Evolutionary conservation across 2,329 filamentous ascomycete genomes (phyloP).

Genomic region (Ophioceras dolichostomum): DNA sequence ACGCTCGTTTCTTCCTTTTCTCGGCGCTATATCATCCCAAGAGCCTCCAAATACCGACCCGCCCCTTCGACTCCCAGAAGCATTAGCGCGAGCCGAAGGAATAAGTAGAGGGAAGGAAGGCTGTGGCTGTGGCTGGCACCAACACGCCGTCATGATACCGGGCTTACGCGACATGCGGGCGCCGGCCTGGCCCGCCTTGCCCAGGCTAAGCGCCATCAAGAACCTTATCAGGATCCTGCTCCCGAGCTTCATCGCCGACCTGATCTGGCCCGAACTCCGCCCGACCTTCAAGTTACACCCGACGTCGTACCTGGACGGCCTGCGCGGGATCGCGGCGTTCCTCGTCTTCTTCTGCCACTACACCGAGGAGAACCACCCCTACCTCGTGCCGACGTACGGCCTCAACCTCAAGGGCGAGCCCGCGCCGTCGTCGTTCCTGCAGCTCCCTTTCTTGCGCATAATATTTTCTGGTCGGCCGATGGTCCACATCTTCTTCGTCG

Average conservation of each 20-base stretch:
- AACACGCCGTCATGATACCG: too few relatives aligned
- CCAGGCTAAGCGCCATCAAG: too few relatives aligned
- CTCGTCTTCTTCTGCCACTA: slow-evolving; percentile 35
- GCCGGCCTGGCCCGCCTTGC: background rate
- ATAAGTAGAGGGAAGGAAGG: too few relatives aligned
- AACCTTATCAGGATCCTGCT: slow-evolving; percentile 10
- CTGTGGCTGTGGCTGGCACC: too few relatives aligned
- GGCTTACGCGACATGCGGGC: too few relatives aligned
- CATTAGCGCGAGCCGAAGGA: too few relatives aligned
- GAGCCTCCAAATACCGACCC: too few relatives aligned
- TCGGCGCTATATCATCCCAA: too few relatives aligned
- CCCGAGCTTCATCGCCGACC: slow-evolving; percentile 20
- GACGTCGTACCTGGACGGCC: slow-evolving; percentile 34
- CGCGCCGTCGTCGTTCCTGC: slow-evolving; percentile 21
- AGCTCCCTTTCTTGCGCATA: slow-evolving; percentile 30
- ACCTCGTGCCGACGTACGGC: slow-evolving; percentile 21
- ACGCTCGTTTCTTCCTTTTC: too few relatives aligned
- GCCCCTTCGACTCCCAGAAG: too few relatives aligned
- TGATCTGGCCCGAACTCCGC: slow-evolving; percentile 17
- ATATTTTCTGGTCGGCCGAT: slow-evolving; percentile 31
- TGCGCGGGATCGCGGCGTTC: slow-evolving; percentile 35
- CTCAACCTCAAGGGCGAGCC: slow-evolving; percentile 18
- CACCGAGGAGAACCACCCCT: slow-evolving; percentile 25
- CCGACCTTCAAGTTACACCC: slow-evolving; percentile 18
- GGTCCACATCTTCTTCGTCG: slow-evolving; percentile 39